Evolutionary conservation across 108 stramenopile genomes (phyloP).

Genomic region (Cyclostephanos invisitatus): DNA sequence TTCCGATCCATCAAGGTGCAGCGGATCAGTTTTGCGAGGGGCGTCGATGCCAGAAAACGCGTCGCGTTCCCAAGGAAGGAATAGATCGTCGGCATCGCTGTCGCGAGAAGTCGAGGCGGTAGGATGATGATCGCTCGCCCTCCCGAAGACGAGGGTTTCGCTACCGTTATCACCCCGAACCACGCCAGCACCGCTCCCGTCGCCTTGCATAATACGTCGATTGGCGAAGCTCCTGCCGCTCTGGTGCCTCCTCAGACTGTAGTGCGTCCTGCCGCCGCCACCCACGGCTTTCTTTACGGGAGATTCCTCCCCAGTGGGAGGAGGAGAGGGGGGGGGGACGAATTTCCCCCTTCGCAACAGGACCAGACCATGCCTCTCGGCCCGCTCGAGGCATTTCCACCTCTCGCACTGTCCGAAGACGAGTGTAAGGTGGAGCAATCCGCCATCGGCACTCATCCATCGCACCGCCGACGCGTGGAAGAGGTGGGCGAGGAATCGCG

Average conservation of each 20-base stretch:
- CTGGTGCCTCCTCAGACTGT: slow-evolving; percentile 79
- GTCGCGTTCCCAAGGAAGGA: slow-evolving; percentile 42
- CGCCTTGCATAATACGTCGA: slow-evolving; percentile 36
- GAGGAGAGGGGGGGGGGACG: slow-evolving; percentile 54
- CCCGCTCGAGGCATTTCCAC: slow-evolving; percentile 70
- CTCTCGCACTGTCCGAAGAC: slow-evolving; percentile 72
- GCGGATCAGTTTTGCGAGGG: neutral
- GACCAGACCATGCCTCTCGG: slow-evolving; percentile 58
- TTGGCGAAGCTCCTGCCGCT: slow-evolving; percentile 79
- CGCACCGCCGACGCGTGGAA: slow-evolving; percentile 57
- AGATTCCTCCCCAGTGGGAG: neutral
- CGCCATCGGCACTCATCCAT: slow-evolving; percentile 60
- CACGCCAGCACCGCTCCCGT: neutral
- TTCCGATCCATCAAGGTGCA: neutral
- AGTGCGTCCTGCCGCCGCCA: slow-evolving; percentile 31
- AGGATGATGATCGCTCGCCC: slow-evolving; percentile 33
- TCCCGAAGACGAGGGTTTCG: slow-evolving; percentile 73
- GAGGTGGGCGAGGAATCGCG: slow-evolving; percentile 75
- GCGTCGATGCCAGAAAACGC: neutral
- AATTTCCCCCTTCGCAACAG: slow-evolving; percentile 60
- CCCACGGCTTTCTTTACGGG: neutral
- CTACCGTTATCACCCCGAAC: slow-evolving; percentile 39
- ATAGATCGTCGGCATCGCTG: neutral
- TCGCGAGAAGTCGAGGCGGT: neutral
- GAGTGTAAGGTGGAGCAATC: slow-evolving; percentile 67